A percentile compares a stretch with the other conserved stretches of the same genome.
phyloP scores from a whole-genome alignment of 805 yeast species.

The Hanseniaspora pseudoguilliermondii region DNA sequence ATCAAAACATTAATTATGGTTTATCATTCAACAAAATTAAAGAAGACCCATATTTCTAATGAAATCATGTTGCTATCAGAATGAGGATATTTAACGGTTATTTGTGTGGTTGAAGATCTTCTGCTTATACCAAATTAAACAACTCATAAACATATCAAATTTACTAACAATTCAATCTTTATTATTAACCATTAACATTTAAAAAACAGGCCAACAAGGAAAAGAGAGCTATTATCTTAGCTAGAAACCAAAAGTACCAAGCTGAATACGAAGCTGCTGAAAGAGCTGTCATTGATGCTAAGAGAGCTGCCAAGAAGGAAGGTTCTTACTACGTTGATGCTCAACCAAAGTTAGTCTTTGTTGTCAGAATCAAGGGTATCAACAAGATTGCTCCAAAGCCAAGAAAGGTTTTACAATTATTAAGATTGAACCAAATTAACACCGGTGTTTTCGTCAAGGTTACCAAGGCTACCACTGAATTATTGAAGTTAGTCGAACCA shows the following conservation, averaged over 20 bases:
- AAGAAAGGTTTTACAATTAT: constrained; percentile 92
- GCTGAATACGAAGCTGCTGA: constrained; percentile 88
- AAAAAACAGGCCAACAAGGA: constrained; percentile 34
- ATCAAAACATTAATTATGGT: background rate
- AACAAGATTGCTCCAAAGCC: constrained; percentile 98
- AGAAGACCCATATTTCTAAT: background rate
- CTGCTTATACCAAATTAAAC: background rate
- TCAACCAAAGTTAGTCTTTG: constrained; percentile 87
- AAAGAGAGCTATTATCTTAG: constrained; percentile 61
- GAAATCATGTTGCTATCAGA: constrained; percentile 13
- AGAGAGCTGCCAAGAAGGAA: constrained; percentile 86
- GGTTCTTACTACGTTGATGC: constrained; percentile 93
- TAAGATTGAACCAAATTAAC: constrained; percentile 87
- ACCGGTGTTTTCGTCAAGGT: constrained; percentile 89
- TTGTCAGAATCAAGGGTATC: constrained; percentile 98
- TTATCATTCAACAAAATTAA: background rate
- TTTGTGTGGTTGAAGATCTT: background rate
- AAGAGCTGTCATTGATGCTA: constrained; percentile 73
- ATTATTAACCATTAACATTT: constrained; percentile 4
- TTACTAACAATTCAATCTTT: constrained; percentile 12
- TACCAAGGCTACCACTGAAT: constrained; percentile 90
- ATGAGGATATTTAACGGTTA: background rate
- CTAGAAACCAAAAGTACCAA: constrained; percentile 94
- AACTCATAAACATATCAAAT: background rate
- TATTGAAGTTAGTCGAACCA: constrained; percentile 88